phyloP scores from a whole-genome alignment of 176 grass and related monocot species.

The Cocos nucifera region DNA sequence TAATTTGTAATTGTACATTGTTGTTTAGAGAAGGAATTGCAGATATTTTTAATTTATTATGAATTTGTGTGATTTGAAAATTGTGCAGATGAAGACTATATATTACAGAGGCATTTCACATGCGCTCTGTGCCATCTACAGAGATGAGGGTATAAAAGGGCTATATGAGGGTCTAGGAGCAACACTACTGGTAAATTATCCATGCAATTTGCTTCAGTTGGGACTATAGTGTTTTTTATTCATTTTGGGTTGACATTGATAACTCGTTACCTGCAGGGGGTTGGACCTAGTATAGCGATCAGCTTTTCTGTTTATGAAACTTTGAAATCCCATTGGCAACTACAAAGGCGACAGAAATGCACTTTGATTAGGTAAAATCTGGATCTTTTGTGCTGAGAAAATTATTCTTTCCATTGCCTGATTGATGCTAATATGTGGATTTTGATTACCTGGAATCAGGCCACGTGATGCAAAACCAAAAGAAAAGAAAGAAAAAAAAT shows the following conservation, averaged over 20 bases:
- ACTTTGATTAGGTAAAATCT: too few species aligned
- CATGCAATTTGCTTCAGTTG: constrained; percentile 4
- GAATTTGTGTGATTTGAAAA: constrained; percentile 4
- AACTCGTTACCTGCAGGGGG: constrained; percentile 36
- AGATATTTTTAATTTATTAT: too few species aligned
- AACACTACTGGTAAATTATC: constrained; percentile 57
- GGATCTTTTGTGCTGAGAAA: too few species aligned
- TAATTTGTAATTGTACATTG: too few species aligned
- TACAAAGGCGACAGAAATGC: too few species aligned
- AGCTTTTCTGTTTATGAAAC: too few species aligned
- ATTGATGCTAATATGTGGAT: constrained; percentile 10
- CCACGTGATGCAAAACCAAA: constrained; percentile 79
- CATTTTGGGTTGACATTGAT: constrained; percentile 8
- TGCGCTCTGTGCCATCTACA: constrained; percentile 67
- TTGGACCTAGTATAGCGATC: constrained; percentile 90
- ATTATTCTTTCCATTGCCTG: background rate
- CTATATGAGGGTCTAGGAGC: constrained; percentile 94
- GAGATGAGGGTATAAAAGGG: constrained; percentile 80
- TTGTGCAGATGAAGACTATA: constrained; percentile 68
- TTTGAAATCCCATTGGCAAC: too few species aligned
- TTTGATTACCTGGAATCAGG: constrained; percentile 34
- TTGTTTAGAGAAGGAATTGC: too few species aligned
- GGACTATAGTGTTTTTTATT: background rate
- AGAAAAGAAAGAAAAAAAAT: too few species aligned
- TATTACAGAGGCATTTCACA: constrained; percentile 97